Evolutionary conservation across 495 filamentous ascomycete species (phyloP).

Genomic region (Clohesyomyces aquaticus): DNA sequence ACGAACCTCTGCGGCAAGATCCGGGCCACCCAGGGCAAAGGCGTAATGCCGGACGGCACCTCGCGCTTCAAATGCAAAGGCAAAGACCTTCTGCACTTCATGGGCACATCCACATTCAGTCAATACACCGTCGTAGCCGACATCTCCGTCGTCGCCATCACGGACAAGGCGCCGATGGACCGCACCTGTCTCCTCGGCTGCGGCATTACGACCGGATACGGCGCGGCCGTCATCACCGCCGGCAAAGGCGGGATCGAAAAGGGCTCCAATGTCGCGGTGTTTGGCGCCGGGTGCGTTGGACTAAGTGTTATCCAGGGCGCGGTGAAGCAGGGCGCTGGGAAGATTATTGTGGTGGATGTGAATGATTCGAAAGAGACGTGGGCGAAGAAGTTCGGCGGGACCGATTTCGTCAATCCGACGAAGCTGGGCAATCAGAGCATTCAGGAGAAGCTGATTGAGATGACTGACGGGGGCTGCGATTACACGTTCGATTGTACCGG

Average conservation of each 20-base stretch:
- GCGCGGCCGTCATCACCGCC: conserved; percentile 90
- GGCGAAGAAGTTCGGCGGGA: conserved; percentile 92
- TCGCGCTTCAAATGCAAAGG: conserved; percentile 93
- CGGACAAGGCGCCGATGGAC: conserved; percentile 89
- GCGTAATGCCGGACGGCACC: conserved; percentile 98
- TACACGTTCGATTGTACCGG: conserved; percentile 99
- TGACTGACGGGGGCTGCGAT: conserved; percentile 99
- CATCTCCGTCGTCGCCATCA: conserved; percentile 95
- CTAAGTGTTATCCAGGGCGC: conserved; percentile 93
- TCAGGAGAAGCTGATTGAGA: conserved; percentile 88
- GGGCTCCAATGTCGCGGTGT: conserved; percentile 88
- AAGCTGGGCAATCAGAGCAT: conserved; percentile 76
- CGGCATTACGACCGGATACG: conserved; percentile 98
- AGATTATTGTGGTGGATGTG: conserved; percentile 95
- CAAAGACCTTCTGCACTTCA: conserved; percentile 94
- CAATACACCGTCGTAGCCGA: conserved; percentile 99
- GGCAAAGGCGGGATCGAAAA: conserved; percentile 70
- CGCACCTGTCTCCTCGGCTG: conserved; percentile 93
- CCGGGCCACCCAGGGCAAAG: conserved; percentile 90
- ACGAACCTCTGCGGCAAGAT: conserved; percentile 99
- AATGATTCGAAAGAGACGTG: conserved; percentile 92
- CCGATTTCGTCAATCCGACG: conserved; percentile 93
- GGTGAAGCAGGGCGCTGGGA: conserved; percentile 79
- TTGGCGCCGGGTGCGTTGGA: conserved; percentile 95
- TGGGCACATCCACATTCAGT: conserved; percentile 98